Conservation (phyloP, 2,329 filamentous ascomycete species). For the Xylaria polymorpha region DNA sequence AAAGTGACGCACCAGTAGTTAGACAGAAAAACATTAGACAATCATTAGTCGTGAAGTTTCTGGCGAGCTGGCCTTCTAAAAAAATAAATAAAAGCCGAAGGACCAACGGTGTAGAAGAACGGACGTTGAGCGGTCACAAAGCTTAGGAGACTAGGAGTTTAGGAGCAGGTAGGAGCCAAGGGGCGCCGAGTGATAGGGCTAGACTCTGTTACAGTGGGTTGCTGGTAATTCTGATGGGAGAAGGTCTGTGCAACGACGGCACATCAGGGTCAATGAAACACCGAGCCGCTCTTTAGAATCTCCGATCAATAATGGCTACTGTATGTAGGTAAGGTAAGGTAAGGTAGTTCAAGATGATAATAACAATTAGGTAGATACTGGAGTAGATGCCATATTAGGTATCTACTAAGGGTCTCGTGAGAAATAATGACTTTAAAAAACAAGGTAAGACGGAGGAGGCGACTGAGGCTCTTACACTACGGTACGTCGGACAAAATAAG, state of each 20-base stretch:
- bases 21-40: constrained; percentile 33
- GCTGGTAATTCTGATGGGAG: constrained; percentile 29
- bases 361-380: background rate
- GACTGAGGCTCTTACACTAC: constrained; percentile 30
- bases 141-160: background rate
- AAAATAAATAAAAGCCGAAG: constrained; percentile 1
- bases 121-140: constrained; percentile 23
- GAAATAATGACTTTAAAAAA: background rate
- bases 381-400: background rate
- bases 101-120: constrained; percentile 17
- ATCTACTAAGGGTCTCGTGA: background rate
- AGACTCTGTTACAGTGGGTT: constrained; percentile 2
- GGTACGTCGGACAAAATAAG: constrained; percentile 3
- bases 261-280: constrained; percentile 29
- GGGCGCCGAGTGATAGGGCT: background rate
- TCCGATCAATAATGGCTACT: background rate
- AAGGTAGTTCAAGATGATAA: background rate
- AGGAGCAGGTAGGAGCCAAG: background rate
- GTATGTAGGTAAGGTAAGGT: background rate
- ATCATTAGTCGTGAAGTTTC: constrained; percentile 23
- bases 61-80: constrained; percentile 12
- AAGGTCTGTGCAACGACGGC: constrained; percentile 36
- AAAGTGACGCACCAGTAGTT: constrained; percentile 23
- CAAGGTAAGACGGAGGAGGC: background rate
- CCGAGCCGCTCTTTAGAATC: constrained; percentile 5